Base-by-base conservation (phyloP, 208 protist genomes). In the Trypanosoma platydactyli region DNA sequence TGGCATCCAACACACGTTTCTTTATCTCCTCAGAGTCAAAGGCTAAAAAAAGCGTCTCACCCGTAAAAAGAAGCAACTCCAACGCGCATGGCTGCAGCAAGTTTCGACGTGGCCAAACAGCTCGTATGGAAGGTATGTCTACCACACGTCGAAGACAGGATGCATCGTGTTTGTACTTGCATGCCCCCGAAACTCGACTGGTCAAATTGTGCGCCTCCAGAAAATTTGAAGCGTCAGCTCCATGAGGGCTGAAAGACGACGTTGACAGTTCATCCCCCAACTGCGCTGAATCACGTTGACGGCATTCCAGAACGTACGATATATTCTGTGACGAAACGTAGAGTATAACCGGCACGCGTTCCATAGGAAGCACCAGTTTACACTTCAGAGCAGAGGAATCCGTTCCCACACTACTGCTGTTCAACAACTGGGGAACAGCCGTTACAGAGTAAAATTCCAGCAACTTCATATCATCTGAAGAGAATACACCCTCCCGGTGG, bases 41-140 rank as follows among this genome's bases (percentile, higher is more conserved):
- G 4, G 68, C 63, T 0, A 85, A 16, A 49, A 85, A 82, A 38
- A 73, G 41, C 20, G 64, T 73, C 22, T 77, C 59, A 45, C 79
- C 79, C 16, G 58, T 73, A 13, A n/a, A 46, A 35, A 75, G 55
- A 13, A 85, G 60, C n/a, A 85, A 38, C 48, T 85, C 79, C 29
- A 85, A 29, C 50, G 76, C 79, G 35, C 59, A 71, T 9, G 54
- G 56, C 60, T 71, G 69, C 18, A 82, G 64, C 20, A 85, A 65
- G 58, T 85, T 76, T 55, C 75, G 64, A 38, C 79, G 60, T 33
- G 54, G 65, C 52, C 62, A 72, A n/a, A 84, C 67, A 9, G 67
- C 76, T 33, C 72, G 72, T 65, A 78, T 57, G 45, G 42, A 50
- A 60, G 65, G 63, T 6, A 73, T 25, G 33, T 51, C 52, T 38